These are phyloP conservation scores for Annulohypoxylon moriforme DNA, from an alignment of 495 filamentous ascomycete genomes.

Conservation along the genomic window DNA sequence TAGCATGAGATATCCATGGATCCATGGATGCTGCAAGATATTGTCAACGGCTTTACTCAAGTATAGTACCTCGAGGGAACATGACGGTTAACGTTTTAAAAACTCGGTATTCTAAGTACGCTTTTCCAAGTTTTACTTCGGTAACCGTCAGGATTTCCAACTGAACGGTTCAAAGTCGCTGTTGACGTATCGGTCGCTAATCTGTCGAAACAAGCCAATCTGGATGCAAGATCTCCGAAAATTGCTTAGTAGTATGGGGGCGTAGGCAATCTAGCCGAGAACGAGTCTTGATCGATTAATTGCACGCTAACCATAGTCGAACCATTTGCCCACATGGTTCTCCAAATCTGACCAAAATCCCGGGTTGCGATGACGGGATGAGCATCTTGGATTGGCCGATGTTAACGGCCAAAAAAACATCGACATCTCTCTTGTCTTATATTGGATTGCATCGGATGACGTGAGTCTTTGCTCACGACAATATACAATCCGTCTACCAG, in stretches of 20 bases:
- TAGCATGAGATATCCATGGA: background rate
- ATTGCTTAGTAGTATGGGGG: conserved; percentile 41
- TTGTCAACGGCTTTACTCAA: background rate
- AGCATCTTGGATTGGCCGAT: conserved; percentile 39
- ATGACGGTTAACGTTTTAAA: background rate
- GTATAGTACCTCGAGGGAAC: background rate
- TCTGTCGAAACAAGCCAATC: conserved; percentile 45
- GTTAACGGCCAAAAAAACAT: conserved; percentile 8
- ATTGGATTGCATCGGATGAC: conserved; percentile 22
- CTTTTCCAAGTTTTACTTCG: background rate
- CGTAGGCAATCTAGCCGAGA: conserved; percentile 45
- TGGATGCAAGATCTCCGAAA: conserved; percentile 47
- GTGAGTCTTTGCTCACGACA: conserved; percentile 15
- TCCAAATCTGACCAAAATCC: conserved; percentile 45
- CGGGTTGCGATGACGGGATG: conserved; percentile 39
- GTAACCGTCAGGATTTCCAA: conserved; percentile 22
- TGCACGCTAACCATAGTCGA: conserved; percentile 44
- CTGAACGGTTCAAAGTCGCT: conserved; percentile 24
- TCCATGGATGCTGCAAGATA: background rate
- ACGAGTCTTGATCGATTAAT: conserved; percentile 44
- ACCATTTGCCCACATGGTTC: conserved; percentile 45
- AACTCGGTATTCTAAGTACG: background rate
- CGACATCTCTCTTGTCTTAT: conserved; percentile 9
- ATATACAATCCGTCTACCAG: background rate
- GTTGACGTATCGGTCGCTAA: conserved; percentile 43